These are phyloP conservation scores for Fusarium marasasianum DNA, from an alignment of 2,329 filamentous ascomycete genomes.

Conservation along the genomic window DNA sequence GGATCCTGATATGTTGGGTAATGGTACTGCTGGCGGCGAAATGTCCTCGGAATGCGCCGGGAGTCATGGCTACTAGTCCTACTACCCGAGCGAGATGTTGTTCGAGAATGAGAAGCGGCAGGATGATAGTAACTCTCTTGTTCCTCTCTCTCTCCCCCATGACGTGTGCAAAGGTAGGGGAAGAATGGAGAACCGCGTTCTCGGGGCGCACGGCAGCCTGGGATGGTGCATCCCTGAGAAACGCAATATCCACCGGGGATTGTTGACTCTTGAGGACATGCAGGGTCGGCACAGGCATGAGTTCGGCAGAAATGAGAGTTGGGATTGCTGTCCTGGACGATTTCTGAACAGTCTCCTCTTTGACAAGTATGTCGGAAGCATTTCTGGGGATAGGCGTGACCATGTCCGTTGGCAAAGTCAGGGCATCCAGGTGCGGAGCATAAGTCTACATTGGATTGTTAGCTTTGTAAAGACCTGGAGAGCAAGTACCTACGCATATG, in stretches of 20 bases:
- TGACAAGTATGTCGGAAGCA: slow-evolving; percentile 5
- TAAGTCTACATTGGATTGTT: slow-evolving; percentile 10
- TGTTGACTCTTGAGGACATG: slow-evolving; percentile 4
- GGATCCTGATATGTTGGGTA: not conserved
- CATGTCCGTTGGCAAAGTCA: not conserved
- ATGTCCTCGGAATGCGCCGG: not conserved
- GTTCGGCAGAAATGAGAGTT: slow-evolving; percentile 9
- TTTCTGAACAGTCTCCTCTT: not conserved
- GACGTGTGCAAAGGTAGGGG: not conserved
- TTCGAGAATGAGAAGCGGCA: not conserved
- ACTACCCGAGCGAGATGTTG: not conserved
- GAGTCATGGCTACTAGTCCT: not conserved
- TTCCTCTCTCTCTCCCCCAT: not conserved
- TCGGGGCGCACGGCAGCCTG: not conserved
- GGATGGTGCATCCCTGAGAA: not conserved
- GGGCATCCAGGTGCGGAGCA: slow-evolving; percentile 10
- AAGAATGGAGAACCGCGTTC: not conserved
- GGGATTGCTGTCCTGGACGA: not conserved
- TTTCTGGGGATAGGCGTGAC: not conserved
- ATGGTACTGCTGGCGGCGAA: not conserved
- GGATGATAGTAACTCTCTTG: fast-evolving
- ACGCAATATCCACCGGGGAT: slow-evolving; percentile 6
- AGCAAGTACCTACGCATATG: slow-evolving; percentile 8
- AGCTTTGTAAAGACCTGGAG: not conserved
- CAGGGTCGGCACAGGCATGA: slow-evolving; percentile 15